Evolutionary conservation across 345 rosid species (phyloP).

Genomic region (Camelina sativa): DNA sequence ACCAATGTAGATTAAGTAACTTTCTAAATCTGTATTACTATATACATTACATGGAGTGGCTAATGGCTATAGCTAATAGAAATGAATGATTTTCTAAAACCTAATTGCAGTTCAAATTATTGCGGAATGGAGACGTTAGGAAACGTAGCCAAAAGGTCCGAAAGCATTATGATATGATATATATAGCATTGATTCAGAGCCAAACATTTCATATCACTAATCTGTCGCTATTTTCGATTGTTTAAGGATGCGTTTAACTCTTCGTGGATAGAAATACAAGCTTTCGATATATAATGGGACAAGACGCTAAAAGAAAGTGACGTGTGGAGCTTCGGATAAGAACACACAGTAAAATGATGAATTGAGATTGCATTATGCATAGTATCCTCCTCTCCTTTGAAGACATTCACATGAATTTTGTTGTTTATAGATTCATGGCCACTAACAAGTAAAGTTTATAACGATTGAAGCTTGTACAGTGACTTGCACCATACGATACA

Average conservation of each 20-base stretch:
- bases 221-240: constrained; percentile 47
- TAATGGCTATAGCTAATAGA: not conserved
- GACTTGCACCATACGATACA: constrained; percentile 43
- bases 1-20: not conserved
- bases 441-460: constrained; percentile 39
- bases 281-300: not conserved
- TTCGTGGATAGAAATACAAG: constrained; percentile 23
- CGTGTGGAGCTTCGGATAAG: constrained; percentile 37
- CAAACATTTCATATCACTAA: constrained; percentile 40
- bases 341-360: constrained; percentile 35
- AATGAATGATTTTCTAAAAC: not conserved
- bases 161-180: not conserved
- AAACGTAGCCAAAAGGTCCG: constrained; percentile 26
- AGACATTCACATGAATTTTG: not conserved
- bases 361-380: constrained; percentile 38
- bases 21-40: not conserved
- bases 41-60: constrained; percentile 5
- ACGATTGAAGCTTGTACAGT: constrained; percentile 47
- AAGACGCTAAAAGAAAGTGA: constrained; percentile 35
- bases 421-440: constrained; percentile 24
- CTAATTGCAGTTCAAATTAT: constrained; percentile 7
- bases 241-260: constrained; percentile 43
- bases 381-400: constrained; percentile 39
- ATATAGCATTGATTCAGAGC: constrained; percentile 21
- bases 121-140: constrained; percentile 2